These are phyloP conservation scores for Suillus occidentalis DNA, from an alignment of 768 basidiomycete genomes.

Conservation along the genomic window DNA sequence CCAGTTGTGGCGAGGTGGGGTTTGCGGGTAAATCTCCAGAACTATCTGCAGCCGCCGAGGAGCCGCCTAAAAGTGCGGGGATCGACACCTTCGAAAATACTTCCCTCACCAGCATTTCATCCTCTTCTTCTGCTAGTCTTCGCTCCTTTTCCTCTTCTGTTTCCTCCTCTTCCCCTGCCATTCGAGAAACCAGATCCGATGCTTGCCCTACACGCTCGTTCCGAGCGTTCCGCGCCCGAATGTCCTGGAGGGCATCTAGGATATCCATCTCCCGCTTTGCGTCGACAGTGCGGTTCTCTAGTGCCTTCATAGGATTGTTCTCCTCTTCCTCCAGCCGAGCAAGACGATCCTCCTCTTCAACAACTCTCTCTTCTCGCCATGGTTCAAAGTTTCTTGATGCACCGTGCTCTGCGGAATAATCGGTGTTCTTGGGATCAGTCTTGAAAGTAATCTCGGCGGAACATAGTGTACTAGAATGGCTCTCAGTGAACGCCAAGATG, in stretches of 20 bases:
- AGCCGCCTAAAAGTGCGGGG: slow-evolving; percentile 23
- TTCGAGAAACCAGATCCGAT: slow-evolving; percentile 64
- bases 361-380: slow-evolving; percentile 82
- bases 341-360: slow-evolving; percentile 80
- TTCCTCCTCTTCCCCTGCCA: slow-evolving; percentile 69
- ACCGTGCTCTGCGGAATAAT: slow-evolving; percentile 92
- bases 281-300: slow-evolving; percentile 91
- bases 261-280: slow-evolving; percentile 99
- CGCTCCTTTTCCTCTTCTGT: slow-evolving; percentile 73
- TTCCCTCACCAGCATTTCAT: slow-evolving; percentile 84
- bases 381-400: slow-evolving; percentile 98
- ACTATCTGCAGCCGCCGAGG: slow-evolving; percentile 23
- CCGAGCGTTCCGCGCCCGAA: slow-evolving; percentile 81
- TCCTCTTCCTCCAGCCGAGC: slow-evolving; percentile 89
- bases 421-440: slow-evolving; percentile 97
- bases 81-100: slow-evolving; percentile 78
- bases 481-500: background rate
- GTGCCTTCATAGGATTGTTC: slow-evolving; percentile 95
- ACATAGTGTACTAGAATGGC: slow-evolving; percentile 74
- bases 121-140: slow-evolving; percentile 81
- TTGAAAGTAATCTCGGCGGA: slow-evolving; percentile 99
- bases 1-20: slow-evolving; percentile 26
- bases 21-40: slow-evolving; percentile 22
- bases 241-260: slow-evolving; percentile 92
- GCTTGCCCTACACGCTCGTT: slow-evolving; percentile 83